These are phyloP conservation scores for Maudiozyma humilis DNA, from an alignment of 1,139 yeast species.

Conservation along the genomic window DNA sequence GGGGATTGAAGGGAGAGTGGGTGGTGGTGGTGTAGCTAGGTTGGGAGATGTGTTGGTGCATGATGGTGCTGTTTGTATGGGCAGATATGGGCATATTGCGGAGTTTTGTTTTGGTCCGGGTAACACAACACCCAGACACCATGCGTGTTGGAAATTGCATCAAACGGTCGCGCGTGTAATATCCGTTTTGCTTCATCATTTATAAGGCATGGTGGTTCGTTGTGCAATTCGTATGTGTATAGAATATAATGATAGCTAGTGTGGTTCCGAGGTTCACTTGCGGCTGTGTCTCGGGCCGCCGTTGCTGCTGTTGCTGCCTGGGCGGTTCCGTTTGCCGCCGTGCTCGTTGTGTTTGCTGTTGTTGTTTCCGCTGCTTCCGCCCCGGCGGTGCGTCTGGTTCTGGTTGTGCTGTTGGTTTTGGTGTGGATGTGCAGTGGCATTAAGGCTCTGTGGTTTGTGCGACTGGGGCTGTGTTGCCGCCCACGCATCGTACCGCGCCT, in stretches of 20 bases:
- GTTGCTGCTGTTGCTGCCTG: neutral
- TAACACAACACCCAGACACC: neutral
- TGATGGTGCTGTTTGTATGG: neutral
- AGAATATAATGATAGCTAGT: too few species aligned
- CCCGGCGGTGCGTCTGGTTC: neutral
- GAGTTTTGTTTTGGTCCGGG: neutral
- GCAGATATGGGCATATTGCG: neutral
- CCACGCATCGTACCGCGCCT: conserved; percentile 18
- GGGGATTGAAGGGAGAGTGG: too few species aligned
- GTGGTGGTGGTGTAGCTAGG: neutral
- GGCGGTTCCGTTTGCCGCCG: neutral
- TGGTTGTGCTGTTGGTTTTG: neutral
- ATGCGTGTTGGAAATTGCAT: neutral
- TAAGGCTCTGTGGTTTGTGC: neutral
- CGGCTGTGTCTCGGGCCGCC: neutral
- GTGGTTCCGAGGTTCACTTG: neutral
- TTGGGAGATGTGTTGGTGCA: neutral
- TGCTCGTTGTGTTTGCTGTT: neutral
- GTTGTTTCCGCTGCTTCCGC: neutral
- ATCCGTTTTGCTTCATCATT: too few species aligned
- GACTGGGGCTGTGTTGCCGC: conserved; percentile 5
- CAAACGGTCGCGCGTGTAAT: neutral
- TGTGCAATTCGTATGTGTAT: too few species aligned
- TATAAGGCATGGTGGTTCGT: too few species aligned
- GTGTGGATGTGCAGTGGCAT: neutral